A percentile compares a stretch with the other conserved stretches of the same genome.
These are phyloP conservation scores for Venturia asperata DNA, from an alignment of 2,329 filamentous ascomycete species.

Conservation along the genomic window DNA sequence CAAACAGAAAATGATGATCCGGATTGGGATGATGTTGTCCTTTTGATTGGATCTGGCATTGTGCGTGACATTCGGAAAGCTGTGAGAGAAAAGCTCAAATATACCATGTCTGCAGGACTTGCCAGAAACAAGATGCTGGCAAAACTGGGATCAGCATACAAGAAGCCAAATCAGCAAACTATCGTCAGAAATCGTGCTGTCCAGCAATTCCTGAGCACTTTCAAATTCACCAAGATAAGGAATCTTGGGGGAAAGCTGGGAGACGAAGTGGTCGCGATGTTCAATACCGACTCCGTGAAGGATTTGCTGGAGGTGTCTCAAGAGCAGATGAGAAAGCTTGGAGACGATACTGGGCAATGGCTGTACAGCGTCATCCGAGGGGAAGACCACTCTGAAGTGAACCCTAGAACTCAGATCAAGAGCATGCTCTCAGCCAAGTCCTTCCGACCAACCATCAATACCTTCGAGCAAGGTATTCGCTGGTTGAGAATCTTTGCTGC, in stretches of 20 bases:
- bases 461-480: conserved; percentile 65
- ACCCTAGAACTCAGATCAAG: conserved; percentile 85
- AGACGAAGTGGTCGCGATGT: conserved; percentile 72
- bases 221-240: conserved; percentile 92
- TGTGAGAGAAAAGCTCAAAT: conserved; percentile 64
- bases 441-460: conserved; percentile 77
- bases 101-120: conserved; percentile 87
- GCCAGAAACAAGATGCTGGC: conserved; percentile 91
- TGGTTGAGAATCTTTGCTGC: conserved; percentile 90
- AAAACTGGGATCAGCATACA: conserved; percentile 83
- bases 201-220: conserved; percentile 67
- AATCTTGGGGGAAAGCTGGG: conserved; percentile 94
- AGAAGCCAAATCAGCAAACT: conserved; percentile 91
- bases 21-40: conserved; percentile 93
- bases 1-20: conserved; percentile 72
- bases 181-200: conserved; percentile 83
- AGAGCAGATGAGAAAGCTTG: conserved; percentile 69
- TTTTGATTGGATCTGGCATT: conserved; percentile 83
- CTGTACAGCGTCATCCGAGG: conserved; percentile 79
- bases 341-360: conserved; percentile 80
- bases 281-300: conserved; percentile 70
- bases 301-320: conserved; percentile 67
- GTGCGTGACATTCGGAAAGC: conserved; percentile 65
- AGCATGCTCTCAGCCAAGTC: conserved; percentile 97
- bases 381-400: conserved; percentile 81